Evolutionary conservation across 768 basidiomycete genomes (phyloP).

Genomic region (Kwoniella sp.): DNA sequence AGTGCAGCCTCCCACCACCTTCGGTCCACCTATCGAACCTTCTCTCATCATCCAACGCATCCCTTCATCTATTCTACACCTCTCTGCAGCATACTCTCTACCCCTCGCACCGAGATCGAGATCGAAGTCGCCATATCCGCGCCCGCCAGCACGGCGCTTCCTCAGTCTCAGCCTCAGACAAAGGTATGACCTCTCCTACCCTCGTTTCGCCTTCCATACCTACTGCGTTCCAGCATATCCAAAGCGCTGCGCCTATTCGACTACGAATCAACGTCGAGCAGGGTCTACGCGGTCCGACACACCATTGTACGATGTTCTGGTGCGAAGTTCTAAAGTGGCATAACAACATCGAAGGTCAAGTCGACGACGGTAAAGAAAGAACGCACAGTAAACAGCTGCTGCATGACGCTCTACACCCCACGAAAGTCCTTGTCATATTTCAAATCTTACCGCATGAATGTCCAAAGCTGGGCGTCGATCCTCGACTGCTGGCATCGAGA

Average conservation of each 20-base stretch:
- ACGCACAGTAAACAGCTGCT: too few relatives aligned
- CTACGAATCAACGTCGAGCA: constrained; percentile 2
- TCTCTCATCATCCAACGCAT: constrained; percentile 29
- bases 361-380: too few relatives aligned
- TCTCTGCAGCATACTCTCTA: constrained; percentile 34
- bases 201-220: not conserved
- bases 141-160: not conserved
- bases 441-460: constrained; percentile 30
- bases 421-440: constrained; percentile 26
- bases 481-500: constrained; percentile 22
- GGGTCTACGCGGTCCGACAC: constrained; percentile 8
- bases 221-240: constrained; percentile 16
- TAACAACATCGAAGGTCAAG: not conserved
- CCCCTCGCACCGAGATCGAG: constrained; percentile 15
- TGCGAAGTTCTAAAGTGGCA: constrained; percentile 14
- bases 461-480: constrained; percentile 33
- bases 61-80: constrained; percentile 45
- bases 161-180: too few relatives aligned
- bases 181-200: too few relatives aligned
- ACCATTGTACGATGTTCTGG: constrained; percentile 27
- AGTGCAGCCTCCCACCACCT: constrained; percentile 28
- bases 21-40: constrained; percentile 36
- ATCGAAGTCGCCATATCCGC: constrained; percentile 1
- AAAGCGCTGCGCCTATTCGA: constrained; percentile 14
- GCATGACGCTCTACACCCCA: not conserved